Percentiles rank a stretch among this genome's conserved stretches.
Evolutionary conservation across 2,329 filamentous ascomycete genomes (phyloP).

Genomic region (Fusarium sp.): DNA sequence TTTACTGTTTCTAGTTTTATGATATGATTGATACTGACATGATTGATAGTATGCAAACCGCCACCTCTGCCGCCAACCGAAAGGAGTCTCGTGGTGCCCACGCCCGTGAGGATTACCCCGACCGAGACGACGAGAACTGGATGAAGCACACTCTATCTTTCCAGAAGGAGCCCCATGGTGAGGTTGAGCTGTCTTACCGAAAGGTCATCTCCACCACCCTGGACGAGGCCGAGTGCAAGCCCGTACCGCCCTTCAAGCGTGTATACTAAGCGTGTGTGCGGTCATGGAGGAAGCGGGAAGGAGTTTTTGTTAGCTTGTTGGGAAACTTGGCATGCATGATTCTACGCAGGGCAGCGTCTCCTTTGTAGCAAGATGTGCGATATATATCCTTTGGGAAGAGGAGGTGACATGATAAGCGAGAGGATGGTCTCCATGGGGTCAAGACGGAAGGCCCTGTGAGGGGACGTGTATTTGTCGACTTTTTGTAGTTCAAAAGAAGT

Average conservation of each 20-base stretch:
- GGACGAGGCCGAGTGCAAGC: slow-evolving; percentile 96
- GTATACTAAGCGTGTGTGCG: slow-evolving; percentile 74
- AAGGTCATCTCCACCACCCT: slow-evolving; percentile 85
- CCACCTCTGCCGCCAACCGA: slow-evolving; percentile 88
- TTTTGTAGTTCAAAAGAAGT: slow-evolving; percentile 43
- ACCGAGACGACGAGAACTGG: slow-evolving; percentile 96
- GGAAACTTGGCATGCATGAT: slow-evolving; percentile 49
- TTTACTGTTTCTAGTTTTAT: slow-evolving; percentile 47
- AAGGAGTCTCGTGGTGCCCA: slow-evolving; percentile 98
- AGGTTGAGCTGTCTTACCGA: slow-evolving; percentile 90
- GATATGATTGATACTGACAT: slow-evolving; percentile 27
- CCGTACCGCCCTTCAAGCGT: slow-evolving; percentile 96
- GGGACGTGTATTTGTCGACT: slow-evolving; percentile 45
- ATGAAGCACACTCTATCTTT: slow-evolving; percentile 99
- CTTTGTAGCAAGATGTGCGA: slow-evolving; percentile 50
- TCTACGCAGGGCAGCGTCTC: slow-evolving; percentile 48
- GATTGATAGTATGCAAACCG: slow-evolving; percentile 82
- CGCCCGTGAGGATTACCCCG: slow-evolving; percentile 95
- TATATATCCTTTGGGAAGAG: slow-evolving; percentile 48
- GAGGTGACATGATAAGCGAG: slow-evolving; percentile 29
- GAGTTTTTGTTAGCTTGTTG: slow-evolving; percentile 48
- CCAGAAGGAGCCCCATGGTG: slow-evolving; percentile 92
- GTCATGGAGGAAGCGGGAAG: slow-evolving; percentile 29
- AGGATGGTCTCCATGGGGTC: slow-evolving; percentile 32
- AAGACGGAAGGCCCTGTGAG: slow-evolving; percentile 16